These are phyloP conservation scores for Aspergillus heteromorphus DNA, from an alignment of 495 filamentous ascomycete species.

Conservation along the genomic window DNA sequence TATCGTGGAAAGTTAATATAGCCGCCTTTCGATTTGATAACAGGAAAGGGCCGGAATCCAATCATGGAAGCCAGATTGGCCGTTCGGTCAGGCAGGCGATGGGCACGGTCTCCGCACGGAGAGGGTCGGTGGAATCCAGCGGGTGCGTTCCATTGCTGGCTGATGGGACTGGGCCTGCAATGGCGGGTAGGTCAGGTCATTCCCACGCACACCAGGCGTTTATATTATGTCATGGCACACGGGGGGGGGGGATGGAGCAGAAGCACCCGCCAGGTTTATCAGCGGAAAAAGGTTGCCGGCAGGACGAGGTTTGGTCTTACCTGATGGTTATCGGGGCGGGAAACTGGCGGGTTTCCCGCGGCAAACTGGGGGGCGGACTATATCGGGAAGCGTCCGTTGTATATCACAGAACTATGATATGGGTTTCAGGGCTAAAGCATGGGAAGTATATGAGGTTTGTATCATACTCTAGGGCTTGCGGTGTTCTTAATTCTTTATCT, in stretches of 20 bases:
- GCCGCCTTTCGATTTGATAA: constrained; percentile 28
- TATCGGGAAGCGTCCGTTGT: constrained; percentile 23
- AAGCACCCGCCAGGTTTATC: constrained; percentile 36
- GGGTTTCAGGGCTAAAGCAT: constrained; percentile 10
- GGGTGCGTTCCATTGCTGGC: constrained; percentile 9
- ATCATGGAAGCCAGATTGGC: constrained; percentile 12
- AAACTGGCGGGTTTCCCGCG: constrained; percentile 36
- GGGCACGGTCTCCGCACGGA: constrained; percentile 16
- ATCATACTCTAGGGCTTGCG: not conserved
- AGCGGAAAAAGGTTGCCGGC: constrained; percentile 22
- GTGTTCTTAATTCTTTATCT: not conserved
- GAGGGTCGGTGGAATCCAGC: constrained; percentile 4
- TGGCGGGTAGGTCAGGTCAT: not conserved
- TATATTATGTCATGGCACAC: constrained; percentile 18
- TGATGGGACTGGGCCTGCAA: constrained; percentile 12
- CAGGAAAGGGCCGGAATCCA: constrained; percentile 20
- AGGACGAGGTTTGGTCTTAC: constrained; percentile 9
- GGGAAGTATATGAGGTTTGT: constrained; percentile 6
- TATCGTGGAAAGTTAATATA: constrained; percentile 38
- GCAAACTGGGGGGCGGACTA: constrained; percentile 21
- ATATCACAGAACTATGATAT: constrained; percentile 27
- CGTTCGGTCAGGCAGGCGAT: not conserved
- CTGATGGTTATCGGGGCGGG: constrained; percentile 27
- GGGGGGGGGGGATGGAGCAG: constrained; percentile 12
- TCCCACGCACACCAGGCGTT: not conserved